These are phyloP conservation scores for Kwoniella shivajii DNA, from an alignment of 1,284 basidiomycete species.

Conservation along the genomic window DNA sequence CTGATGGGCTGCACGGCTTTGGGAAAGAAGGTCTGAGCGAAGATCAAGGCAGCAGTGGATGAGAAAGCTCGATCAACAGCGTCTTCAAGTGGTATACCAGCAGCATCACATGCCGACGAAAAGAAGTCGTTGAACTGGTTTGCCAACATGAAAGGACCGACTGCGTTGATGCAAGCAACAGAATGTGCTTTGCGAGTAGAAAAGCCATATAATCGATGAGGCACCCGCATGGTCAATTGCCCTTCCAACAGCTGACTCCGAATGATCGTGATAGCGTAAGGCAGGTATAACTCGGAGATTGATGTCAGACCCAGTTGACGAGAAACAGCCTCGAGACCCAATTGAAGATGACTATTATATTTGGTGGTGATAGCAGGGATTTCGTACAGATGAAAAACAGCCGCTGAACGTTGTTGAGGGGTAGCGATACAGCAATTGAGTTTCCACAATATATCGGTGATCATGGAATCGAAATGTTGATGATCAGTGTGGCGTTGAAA, in stretches of 20 bases:
- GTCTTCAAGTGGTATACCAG: constrained; percentile 7
- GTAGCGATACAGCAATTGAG: constrained; percentile 83
- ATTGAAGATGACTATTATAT: constrained; percentile 67
- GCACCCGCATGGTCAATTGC: constrained; percentile 66
- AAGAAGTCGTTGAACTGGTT: constrained; percentile 21
- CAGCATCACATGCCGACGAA: constrained; percentile 33
- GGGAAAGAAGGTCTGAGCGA: constrained; percentile 8
- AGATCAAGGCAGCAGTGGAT: constrained; percentile 26
- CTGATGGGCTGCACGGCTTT: neutral
- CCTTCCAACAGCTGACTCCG: constrained; percentile 36
- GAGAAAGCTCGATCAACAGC: constrained; percentile 25
- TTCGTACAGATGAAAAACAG: constrained; percentile 86
- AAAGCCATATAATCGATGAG: constrained; percentile 61
- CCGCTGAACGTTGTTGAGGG: constrained; percentile 75
- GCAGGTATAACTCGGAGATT: constrained; percentile 70
- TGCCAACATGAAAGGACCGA: constrained; percentile 26
- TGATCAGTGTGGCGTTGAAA: constrained; percentile 19
- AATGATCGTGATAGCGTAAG: constrained; percentile 73
- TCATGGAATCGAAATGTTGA: constrained; percentile 63
- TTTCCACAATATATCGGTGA: constrained; percentile 75
- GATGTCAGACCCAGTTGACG: constrained; percentile 67
- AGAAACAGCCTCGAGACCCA: constrained; percentile 66
- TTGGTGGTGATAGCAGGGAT: constrained; percentile 57
- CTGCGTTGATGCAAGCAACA: constrained; percentile 20
- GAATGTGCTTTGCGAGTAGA: constrained; percentile 31